Conservation (phyloP, 208 protist species). For the Jaenimonas drosophilae region DNA sequence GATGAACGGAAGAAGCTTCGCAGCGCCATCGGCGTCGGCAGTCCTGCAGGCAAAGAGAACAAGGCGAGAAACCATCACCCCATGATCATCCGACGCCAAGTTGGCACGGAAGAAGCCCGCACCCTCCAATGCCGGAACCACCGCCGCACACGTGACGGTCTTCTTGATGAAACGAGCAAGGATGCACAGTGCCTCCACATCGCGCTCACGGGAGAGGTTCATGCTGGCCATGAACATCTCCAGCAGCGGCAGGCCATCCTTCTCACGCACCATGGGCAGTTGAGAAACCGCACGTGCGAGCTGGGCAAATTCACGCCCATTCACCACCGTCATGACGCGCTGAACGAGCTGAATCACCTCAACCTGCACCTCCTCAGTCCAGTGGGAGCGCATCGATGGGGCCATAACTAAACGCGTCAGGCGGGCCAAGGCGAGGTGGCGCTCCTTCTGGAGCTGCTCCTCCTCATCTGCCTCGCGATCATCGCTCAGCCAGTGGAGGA, state of each 20-base stretch:
- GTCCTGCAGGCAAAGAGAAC: slow-evolving; percentile 38
- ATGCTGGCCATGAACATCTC: slow-evolving; percentile 34
- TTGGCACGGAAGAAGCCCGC: slow-evolving; percentile 19
- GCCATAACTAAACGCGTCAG: slow-evolving; percentile 36
- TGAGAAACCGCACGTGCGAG: slow-evolving; percentile 36
- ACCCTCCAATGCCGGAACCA: slow-evolving; percentile 33
- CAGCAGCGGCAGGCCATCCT: slow-evolving; percentile 45
- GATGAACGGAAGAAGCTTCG: slow-evolving; percentile 39
- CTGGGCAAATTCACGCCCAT: slow-evolving; percentile 63
- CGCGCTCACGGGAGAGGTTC: slow-evolving; percentile 24
- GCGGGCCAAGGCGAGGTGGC: slow-evolving; percentile 48
- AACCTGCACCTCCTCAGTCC: slow-evolving; percentile 72
- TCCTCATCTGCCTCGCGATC: slow-evolving; percentile 77
- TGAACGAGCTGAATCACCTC: slow-evolving; percentile 49
- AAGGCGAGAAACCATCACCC: slow-evolving; percentile 30
- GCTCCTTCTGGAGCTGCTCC: slow-evolving; percentile 69
- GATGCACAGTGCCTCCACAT: slow-evolving; percentile 50
- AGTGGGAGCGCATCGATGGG: slow-evolving; percentile 31
- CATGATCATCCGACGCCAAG: slow-evolving; percentile 7
- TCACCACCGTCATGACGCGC: slow-evolving; percentile 54
- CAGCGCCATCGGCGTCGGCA: slow-evolving; percentile 33
- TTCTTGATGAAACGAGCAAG: slow-evolving; percentile 30
- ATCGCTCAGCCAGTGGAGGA: slow-evolving; percentile 82
- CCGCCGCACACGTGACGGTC: neutral
- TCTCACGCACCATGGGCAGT: slow-evolving; percentile 50